A percentile compares a stretch with the other conserved stretches of the same genome.
Conservation (phyloP, 2,329 filamentous ascomycete genomes). For the Mycogone perniciosa region DNA sequence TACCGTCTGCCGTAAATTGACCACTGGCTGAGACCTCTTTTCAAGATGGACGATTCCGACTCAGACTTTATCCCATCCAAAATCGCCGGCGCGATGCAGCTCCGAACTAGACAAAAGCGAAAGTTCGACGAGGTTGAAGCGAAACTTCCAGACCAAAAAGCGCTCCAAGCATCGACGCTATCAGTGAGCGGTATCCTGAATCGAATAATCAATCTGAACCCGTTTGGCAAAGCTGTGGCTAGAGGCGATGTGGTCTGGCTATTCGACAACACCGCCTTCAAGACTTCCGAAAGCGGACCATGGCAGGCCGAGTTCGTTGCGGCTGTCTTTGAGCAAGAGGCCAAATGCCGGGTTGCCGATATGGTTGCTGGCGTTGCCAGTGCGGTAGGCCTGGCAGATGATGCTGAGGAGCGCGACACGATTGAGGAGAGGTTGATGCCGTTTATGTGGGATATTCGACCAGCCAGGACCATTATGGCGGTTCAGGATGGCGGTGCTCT, state of each 20-base stretch:
- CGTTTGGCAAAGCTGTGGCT: constrained; percentile 53
- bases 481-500: constrained; percentile 45
- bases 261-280: constrained; percentile 81
- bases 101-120: constrained; percentile 41
- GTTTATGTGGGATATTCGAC: constrained; percentile 70
- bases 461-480: constrained; percentile 61
- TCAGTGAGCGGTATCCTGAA: constrained; percentile 37
- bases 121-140: constrained; percentile 46
- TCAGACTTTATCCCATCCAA: constrained; percentile 21
- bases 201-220: constrained; percentile 48
- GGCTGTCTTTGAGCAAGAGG: constrained; percentile 70
- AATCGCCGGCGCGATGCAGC: constrained; percentile 40
- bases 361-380: constrained; percentile 65
- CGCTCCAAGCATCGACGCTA: constrained; percentile 16
- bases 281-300: constrained; percentile 36
- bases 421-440: constrained; percentile 66
- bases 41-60: constrained; percentile 21
- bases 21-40: neutral
- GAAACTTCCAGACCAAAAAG: constrained; percentile 34
- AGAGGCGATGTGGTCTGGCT: constrained; percentile 75
- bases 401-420: constrained; percentile 50
- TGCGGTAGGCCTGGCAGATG: constrained; percentile 58
- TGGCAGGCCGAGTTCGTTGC: constrained; percentile 84
- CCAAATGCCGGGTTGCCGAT: constrained; percentile 59
- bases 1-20: neutral